Base-by-base conservation (phyloP, 192 early-diverging fungal species). In the Allomyces javanicus region DNA sequence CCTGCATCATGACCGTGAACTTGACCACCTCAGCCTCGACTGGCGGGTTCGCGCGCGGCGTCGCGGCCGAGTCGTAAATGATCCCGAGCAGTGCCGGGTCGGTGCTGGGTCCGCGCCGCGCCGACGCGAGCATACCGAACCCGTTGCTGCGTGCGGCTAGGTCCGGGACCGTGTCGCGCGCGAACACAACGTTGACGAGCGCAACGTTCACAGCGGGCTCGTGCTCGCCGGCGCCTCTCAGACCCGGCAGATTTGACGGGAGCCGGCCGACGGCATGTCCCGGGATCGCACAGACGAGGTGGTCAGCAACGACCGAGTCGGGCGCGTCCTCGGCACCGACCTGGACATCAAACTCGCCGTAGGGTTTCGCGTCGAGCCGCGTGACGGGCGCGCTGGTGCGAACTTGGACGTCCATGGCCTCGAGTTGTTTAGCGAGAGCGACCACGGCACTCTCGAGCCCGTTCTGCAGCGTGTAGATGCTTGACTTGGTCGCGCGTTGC, bases 111-210 rank as follows among this genome's bases (percentile, higher is more conserved):
- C 50, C 50, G 3, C 21, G 12, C 3, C 21, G 12, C 17, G 17
- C 17, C 17, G 50, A n/a, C 50, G 50, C 12, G 17, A 58, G 50
- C 50, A 58, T 14, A 3, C 50, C 50, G 6, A 58, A 58, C 50
- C 50, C 50, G 50, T 58, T 58, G 10, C 17, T 58, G 50, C 50
- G 50, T n/a, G 17, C 50, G 3, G 21, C 17, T 9, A 58, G 17
- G 3, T 14, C 50, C 0, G 81, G 76, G 9, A 89, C 75, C 1
- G 82, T 67, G 23, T 73, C 63, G 12, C 70, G 72, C 10, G 72
- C 25, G 66, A 84, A 96, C 0, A 85, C 81, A 12, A 94, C 72
- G 66, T 94, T 96, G 14, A 89, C 89, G 4, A 93, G 89, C 0
- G 84, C 92, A 7, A 97, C 92, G 44, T 81, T 79, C 7, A 87